phyloP scores from a whole-genome alignment of 2,329 filamentous ascomycete species.

The Torrubiella hemipterigena region DNA sequence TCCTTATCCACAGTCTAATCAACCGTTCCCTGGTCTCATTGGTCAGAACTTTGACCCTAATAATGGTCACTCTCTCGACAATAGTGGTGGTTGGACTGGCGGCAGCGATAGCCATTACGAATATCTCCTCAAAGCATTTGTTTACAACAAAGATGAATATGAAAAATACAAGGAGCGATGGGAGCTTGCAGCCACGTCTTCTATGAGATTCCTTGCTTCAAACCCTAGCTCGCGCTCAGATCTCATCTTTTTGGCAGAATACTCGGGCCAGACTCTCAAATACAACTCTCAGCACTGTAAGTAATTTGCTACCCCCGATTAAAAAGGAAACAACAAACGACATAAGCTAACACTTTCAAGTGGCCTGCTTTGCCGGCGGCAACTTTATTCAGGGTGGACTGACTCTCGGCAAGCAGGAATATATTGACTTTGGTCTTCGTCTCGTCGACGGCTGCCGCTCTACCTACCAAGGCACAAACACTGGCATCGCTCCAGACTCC shows the following conservation, averaged over 20 bases:
- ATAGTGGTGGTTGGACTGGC: constrained; percentile 59
- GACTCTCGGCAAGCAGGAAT: constrained; percentile 49
- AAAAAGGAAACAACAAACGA: too few relatives aligned
- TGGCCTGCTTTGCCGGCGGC: constrained; percentile 70
- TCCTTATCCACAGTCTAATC: constrained; percentile 43
- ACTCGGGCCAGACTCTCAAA: constrained; percentile 26
- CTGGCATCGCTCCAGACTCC: constrained; percentile 60
- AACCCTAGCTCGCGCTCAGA: constrained; percentile 53
- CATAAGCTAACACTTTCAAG: constrained; percentile 20
- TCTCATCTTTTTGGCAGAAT: constrained; percentile 55
- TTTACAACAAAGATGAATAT: constrained; percentile 58
- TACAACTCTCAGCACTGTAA: constrained; percentile 33
- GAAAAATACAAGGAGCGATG: constrained; percentile 54
- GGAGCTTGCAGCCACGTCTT: constrained; percentile 58
- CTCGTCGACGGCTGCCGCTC: constrained; percentile 58
- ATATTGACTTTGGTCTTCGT: constrained; percentile 57
- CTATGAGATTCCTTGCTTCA: constrained; percentile 55
- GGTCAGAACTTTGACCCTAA: constrained; percentile 52
- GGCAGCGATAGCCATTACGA: constrained; percentile 72
- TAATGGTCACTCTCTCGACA: constrained; percentile 53
- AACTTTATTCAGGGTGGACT: constrained; percentile 69
- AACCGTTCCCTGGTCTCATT: constrained; percentile 64
- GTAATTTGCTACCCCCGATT: constrained; percentile 6
- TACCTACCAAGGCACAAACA: constrained; percentile 55
- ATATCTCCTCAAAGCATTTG: constrained; percentile 76